Evolutionary conservation across 2,329 filamentous ascomycete genomes (phyloP).

Genomic region (Aspergillus sergii): DNA sequence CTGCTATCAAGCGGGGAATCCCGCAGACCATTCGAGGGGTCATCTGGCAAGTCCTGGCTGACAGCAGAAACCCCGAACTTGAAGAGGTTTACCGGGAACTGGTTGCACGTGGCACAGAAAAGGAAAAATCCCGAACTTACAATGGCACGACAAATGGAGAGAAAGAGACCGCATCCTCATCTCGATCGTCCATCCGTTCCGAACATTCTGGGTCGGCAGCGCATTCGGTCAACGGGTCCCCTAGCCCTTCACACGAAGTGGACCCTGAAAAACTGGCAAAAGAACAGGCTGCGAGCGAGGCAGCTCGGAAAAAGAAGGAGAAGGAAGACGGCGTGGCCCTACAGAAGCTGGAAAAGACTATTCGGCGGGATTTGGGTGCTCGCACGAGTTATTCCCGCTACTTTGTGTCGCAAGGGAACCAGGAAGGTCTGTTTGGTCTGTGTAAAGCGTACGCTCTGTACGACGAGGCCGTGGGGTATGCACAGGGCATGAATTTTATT

Average conservation of each 20-base stretch:
- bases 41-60: slow-evolving; percentile 95
- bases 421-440: slow-evolving; percentile 90
- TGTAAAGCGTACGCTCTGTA: slow-evolving; percentile 98
- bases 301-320: slow-evolving; percentile 74
- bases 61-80: slow-evolving; percentile 90
- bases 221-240: slow-evolving; percentile 58
- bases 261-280: slow-evolving; percentile 66
- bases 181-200: slow-evolving; percentile 82
- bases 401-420: slow-evolving; percentile 83
- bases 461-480: slow-evolving; percentile 92
- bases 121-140: slow-evolving; percentile 64
- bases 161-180: slow-evolving; percentile 66
- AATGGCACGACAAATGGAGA: slow-evolving; percentile 60
- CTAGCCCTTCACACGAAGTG: slow-evolving; percentile 63
- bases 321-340: slow-evolving; percentile 76
- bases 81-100: slow-evolving; percentile 86
- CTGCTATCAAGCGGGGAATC: slow-evolving; percentile 89
- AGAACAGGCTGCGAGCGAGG: slow-evolving; percentile 63
- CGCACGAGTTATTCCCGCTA: slow-evolving; percentile 97
- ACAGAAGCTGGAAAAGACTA: slow-evolving; percentile 85
- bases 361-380: slow-evolving; percentile 86
- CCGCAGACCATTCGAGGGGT: slow-evolving; percentile 95
- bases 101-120: slow-evolving; percentile 76
- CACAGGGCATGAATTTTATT: slow-evolving; percentile 98
- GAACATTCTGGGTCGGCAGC: slow-evolving; percentile 67